Conservation (phyloP, 1,139 yeast genomes). For the Meyerozyma athensensis region DNA sequence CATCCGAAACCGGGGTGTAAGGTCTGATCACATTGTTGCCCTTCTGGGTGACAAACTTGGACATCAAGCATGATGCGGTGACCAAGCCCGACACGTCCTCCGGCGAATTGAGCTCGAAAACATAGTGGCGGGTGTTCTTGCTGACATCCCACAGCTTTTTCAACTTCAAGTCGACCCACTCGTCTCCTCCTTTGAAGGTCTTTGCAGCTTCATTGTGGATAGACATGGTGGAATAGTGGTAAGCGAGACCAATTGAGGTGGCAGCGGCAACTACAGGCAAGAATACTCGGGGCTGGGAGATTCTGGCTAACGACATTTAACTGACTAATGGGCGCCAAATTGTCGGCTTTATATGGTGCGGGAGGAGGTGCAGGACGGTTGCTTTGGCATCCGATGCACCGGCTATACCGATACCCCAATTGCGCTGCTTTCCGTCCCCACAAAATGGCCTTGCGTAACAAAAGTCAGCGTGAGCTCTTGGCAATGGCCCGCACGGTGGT, state of each 20-base stretch:
- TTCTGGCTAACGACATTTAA: constrained; percentile 17
- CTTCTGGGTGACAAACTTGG: constrained; percentile 78
- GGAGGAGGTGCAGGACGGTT: not conserved
- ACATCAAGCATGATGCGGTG: constrained; percentile 74
- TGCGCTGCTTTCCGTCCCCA: not conserved
- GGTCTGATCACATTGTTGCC: constrained; percentile 93
- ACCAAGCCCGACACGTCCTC: constrained; percentile 75
- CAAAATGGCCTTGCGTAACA: too few species aligned
- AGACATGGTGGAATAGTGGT: constrained; percentile 29
- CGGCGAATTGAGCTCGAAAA: constrained; percentile 64
- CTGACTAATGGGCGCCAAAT: not conserved
- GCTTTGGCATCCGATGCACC: not conserved
- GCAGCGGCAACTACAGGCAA: constrained; percentile 39
- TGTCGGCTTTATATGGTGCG: not conserved
- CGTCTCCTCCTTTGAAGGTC: constrained; percentile 63
- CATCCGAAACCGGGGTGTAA: constrained; percentile 85
- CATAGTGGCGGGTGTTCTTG: constrained; percentile 61
- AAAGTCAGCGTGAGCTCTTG: constrained; percentile 44
- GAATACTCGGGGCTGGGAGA: constrained; percentile 24
- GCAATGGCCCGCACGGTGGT: constrained; percentile 49
- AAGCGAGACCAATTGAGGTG: constrained; percentile 50
- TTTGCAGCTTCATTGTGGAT: constrained; percentile 47
- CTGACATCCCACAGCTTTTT: constrained; percentile 53
- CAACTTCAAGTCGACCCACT: constrained; percentile 81
- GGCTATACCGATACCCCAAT: too few species aligned